phyloP scores from a whole-genome alignment of 768 basidiomycete genomes.

The Gymnopilus dilepis region DNA sequence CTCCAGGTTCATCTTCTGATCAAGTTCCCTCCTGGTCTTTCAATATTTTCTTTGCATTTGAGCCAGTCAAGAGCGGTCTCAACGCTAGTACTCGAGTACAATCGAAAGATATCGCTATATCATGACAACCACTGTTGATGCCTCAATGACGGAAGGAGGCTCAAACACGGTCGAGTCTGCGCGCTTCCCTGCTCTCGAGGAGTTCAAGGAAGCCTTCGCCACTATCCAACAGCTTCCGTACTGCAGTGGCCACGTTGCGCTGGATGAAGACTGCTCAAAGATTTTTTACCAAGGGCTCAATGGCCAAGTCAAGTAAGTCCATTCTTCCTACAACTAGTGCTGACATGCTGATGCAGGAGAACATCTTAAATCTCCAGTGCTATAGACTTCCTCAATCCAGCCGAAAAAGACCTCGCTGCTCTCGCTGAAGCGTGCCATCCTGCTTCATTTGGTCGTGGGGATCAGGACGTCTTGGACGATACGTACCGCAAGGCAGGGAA shows the following conservation, averaged over 20 bases:
- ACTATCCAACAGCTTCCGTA: not conserved
- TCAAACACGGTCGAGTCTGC: not conserved
- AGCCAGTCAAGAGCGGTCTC: no score
- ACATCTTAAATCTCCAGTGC: no score
- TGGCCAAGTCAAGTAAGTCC: not conserved
- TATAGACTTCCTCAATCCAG: not conserved
- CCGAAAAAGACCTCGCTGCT: slow-evolving; percentile 17
- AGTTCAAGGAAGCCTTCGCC: not conserved
- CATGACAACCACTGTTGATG: no score
- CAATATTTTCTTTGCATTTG: no score
- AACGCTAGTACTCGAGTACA: no score
- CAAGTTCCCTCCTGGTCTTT: no score
- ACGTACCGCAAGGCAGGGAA: slow-evolving; percentile 38
- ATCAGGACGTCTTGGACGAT: slow-evolving; percentile 36
- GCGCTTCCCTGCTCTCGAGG: not conserved
- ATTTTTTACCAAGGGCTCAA: not conserved
- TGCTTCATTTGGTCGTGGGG: slow-evolving; percentile 34
- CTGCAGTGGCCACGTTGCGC: not conserved
- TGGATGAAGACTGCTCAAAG: not conserved
- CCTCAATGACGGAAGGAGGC: not conserved
- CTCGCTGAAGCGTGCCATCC: slow-evolving; percentile 30
- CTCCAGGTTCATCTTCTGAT: no score
- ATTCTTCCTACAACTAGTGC: not conserved
- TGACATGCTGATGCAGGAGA: no score
- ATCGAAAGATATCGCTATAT: no score